phyloP scores from a whole-genome alignment of 495 filamentous ascomycete species.

The Daldinia childiae region DNA sequence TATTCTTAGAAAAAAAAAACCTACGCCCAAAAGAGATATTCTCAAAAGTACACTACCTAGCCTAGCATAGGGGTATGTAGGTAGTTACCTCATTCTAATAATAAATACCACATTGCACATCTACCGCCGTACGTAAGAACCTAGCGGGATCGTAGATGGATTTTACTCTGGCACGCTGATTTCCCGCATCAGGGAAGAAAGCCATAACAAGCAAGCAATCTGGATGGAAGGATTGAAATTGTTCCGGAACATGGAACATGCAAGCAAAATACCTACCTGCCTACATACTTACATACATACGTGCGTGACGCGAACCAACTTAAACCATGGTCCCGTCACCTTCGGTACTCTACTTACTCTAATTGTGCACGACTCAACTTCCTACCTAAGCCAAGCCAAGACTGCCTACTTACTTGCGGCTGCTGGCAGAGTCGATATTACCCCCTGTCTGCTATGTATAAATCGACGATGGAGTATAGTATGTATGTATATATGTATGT shows the following conservation, averaged over 20 bases:
- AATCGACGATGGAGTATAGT: background rate
- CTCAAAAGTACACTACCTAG: no score
- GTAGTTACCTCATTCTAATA: no score
- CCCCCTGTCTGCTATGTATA: background rate
- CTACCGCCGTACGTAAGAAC: conserved; percentile 1
- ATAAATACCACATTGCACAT: background rate
- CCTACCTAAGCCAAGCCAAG: background rate
- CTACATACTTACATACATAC: conserved; percentile 2
- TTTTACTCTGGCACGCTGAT: conserved; percentile 18
- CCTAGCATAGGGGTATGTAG: no score
- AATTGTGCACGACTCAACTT: no score
- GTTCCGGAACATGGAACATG: conserved; percentile 2
- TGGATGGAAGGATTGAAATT: conserved; percentile 36
- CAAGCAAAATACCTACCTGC: background rate
- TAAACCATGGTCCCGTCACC: conserved; percentile 4
- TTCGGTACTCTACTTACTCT: conserved; percentile 6
- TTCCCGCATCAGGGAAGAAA: conserved; percentile 5
- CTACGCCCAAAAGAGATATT: no score
- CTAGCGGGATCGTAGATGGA: conserved; percentile 31
- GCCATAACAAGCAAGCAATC: background rate
- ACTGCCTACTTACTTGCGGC: background rate
- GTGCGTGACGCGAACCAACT: conserved; percentile 18
- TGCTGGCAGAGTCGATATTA: conserved; percentile 15
- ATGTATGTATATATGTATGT: no score
- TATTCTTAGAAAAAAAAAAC: background rate